Percentiles rank a stretch among this genome's conserved stretches.
Evolutionary conservation across 106 monocot species (phyloP).

Genomic region (Acanthochlamys bracteata): DNA sequence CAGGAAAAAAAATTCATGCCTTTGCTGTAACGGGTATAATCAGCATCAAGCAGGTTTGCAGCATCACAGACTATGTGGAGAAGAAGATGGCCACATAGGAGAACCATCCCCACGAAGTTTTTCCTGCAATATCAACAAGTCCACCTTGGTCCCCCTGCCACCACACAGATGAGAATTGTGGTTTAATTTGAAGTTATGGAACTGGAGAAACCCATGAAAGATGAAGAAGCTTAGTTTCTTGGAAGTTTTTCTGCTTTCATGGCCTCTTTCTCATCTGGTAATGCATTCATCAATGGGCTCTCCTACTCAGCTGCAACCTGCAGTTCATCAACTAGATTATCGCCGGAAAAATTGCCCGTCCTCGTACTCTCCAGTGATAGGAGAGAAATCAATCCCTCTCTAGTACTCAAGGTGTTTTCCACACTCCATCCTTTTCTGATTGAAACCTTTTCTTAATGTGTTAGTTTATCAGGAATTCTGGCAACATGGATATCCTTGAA

Average conservation of each 20-base stretch:
- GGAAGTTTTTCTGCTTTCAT: slow-evolving; percentile 7
- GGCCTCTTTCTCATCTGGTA: slow-evolving; percentile 11
- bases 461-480: background rate
- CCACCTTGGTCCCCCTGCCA: background rate
- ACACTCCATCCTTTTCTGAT: background rate
- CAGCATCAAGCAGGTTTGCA: background rate
- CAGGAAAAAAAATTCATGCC: background rate
- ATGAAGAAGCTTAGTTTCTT: slow-evolving; percentile 7
- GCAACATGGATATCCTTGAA: background rate
- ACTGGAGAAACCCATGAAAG: slow-evolving; percentile 18
- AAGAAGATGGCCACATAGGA: background rate
- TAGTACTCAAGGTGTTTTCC: slow-evolving; percentile 19
- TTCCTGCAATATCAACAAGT: background rate
- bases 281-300: slow-evolving; percentile 12
- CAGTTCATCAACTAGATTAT: background rate
- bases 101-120: background rate
- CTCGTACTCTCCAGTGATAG: slow-evolving; percentile 23
- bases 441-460: background rate
- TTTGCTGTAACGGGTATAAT: background rate
- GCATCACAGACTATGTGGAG: background rate
- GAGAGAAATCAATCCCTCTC: slow-evolving; percentile 28
- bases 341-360: slow-evolving; percentile 4
- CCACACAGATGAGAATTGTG: slow-evolving; percentile 2
- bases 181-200: slow-evolving; percentile 5
- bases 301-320: slow-evolving; percentile 11